Percentiles rank a stretch among this genome's conserved stretches.
phyloP scores from a whole-genome alignment of 1,284 basidiomycete species.

The Inonotus obliquus region DNA sequence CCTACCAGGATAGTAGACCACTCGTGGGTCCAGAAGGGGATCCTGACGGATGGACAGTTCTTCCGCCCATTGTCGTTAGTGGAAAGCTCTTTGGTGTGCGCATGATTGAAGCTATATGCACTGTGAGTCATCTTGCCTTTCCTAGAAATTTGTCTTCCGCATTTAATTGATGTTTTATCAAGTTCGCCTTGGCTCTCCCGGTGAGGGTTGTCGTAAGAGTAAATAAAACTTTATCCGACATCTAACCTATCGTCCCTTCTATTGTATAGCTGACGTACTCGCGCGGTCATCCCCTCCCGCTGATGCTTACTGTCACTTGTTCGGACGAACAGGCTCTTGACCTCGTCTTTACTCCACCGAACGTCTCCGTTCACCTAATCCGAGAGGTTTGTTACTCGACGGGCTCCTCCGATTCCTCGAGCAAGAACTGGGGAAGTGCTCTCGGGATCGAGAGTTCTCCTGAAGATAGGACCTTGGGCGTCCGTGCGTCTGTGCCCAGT shows the following conservation, averaged over 20 bases:
- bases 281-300: constrained; percentile 44
- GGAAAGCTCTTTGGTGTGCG: constrained; percentile 38
- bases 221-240: neutral
- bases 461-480: neutral
- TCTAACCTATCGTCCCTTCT: neutral
- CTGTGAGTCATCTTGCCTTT: constrained; percentile 29
- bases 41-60: constrained; percentile 43
- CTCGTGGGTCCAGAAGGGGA: constrained; percentile 40
- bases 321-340: constrained; percentile 38
- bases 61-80: constrained; percentile 34
- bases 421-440: neutral
- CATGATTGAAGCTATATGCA: constrained; percentile 38
- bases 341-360: constrained; percentile 36
- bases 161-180: neutral
- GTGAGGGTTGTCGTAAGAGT: constrained; percentile 1
- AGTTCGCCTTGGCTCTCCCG: constrained; percentile 17
- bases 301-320: constrained; percentile 37
- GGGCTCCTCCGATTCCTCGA: constrained; percentile 20
- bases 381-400: constrained; percentile 37
- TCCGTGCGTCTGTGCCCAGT: neutral
- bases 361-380: constrained; percentile 38
- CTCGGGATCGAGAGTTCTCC: constrained; percentile 3
- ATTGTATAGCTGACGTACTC: constrained; percentile 41
- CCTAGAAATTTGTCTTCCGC: constrained; percentile 29
- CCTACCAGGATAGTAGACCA: constrained; percentile 40